Evolutionary conservation across 2,329 filamentous ascomycete species (phyloP).

Genomic region (Dactylella cylindrospora): DNA sequence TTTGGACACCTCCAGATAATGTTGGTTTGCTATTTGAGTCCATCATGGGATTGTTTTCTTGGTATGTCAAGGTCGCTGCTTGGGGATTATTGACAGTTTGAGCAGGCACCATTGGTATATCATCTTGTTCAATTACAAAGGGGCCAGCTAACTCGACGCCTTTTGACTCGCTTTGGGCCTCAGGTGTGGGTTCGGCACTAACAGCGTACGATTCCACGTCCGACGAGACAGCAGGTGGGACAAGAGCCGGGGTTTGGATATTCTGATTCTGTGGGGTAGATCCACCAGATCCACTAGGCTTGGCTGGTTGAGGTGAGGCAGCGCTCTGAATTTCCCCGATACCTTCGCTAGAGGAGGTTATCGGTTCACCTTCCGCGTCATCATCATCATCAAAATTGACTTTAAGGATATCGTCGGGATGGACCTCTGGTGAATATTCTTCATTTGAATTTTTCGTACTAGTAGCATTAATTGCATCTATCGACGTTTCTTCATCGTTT

Average conservation of each 20-base stretch:
- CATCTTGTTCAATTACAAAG: conserved; percentile 45
- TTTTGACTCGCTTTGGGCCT: conserved; percentile 19
- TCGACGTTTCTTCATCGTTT: conserved; percentile 27
- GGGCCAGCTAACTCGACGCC: conserved; percentile 42
- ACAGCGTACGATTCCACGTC: conserved; percentile 23
- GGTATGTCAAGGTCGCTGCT: conserved; percentile 39
- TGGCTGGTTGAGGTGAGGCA: conserved; percentile 11
- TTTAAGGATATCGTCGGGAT: conserved; percentile 43
- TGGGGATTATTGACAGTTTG: conserved; percentile 33
- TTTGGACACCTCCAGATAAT: conserved; percentile 5
- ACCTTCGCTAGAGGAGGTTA: conserved; percentile 15
- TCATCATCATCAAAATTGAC: conserved; percentile 43
- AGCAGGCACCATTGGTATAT: conserved; percentile 26
- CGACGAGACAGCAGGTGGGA: conserved; percentile 6
- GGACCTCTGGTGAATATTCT: conserved; percentile 37
- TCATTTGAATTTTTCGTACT: conserved; percentile 35
- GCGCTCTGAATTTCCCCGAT: conserved; percentile 5
- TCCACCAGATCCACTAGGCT: conserved; percentile 15
- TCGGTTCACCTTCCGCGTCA: too few relatives aligned
- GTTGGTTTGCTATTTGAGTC: conserved; percentile 38
- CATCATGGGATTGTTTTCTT: conserved; percentile 38
- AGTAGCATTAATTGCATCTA: conserved; percentile 25
- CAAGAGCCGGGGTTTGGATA: conserved; percentile 5
- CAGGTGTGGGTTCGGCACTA: conserved; percentile 34
- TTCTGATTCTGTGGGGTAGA: conserved; percentile 2